A percentile compares a stretch with the other conserved stretches of the same genome.
phyloP scores from a whole-genome alignment of 176 grass and related monocot species.

The Carex cristatella region DNA sequence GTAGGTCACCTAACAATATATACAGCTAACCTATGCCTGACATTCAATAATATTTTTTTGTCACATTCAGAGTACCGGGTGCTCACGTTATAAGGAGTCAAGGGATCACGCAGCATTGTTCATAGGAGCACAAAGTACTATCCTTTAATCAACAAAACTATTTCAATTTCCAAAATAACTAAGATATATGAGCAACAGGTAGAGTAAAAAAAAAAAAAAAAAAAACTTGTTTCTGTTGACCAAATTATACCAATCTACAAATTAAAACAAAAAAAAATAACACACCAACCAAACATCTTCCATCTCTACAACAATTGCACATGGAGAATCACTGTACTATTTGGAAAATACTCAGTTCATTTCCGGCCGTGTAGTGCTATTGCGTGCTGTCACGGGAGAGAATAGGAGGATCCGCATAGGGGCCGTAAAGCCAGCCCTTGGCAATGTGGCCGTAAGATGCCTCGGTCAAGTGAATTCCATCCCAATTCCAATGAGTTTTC shows the following conservation, averaged over 20 bases:
- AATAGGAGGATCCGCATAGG: conserved; percentile 63
- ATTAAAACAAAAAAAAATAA: neutral
- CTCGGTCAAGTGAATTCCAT: conserved; percentile 60
- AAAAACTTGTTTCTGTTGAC: neutral
- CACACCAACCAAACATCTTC: neutral
- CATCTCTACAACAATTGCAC: neutral
- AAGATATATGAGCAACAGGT: neutral
- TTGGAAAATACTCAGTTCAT: neutral
- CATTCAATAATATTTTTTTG: no score
- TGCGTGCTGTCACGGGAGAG: neutral
- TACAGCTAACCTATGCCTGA: no score
- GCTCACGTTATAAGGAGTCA: no score
- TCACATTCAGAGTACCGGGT: no score
- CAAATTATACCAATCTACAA: conserved; percentile 8
- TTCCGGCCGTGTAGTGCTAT: neutral
- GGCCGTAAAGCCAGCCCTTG: conserved; percentile 69
- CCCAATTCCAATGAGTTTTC: conserved; percentile 63
- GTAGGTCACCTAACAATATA: no score
- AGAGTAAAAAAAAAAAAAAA: neutral
- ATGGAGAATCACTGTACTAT: neutral
- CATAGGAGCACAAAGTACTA: no score
- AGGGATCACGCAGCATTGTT: no score
- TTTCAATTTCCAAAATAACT: neutral
- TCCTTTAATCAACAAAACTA: neutral
- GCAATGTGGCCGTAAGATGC: conserved; percentile 62